Evolutionary conservation across 2,329 filamentous ascomycete species (phyloP).

Genomic region (Sporothrix pallida): DNA sequence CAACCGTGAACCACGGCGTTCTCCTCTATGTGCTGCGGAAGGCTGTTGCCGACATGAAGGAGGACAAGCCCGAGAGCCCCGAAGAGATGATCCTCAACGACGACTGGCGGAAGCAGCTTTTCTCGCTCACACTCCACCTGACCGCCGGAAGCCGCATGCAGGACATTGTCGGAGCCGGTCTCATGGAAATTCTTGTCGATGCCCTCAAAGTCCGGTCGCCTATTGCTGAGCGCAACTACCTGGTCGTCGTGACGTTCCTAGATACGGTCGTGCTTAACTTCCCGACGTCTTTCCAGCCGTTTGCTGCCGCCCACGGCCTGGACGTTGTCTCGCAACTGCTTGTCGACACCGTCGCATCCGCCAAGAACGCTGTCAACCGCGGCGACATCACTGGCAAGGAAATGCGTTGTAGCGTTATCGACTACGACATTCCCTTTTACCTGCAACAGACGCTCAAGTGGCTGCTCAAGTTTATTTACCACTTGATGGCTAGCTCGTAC

Average conservation of each 20-base stretch:
- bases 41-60: constrained; percentile 80
- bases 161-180: constrained; percentile 84
- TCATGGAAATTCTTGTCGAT: constrained; percentile 89
- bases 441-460: constrained; percentile 93
- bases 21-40: constrained; percentile 92
- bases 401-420: constrained; percentile 78
- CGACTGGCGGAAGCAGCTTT: constrained; percentile 88
- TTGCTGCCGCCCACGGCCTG: constrained; percentile 82
- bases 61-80: constrained; percentile 61
- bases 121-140: constrained; percentile 84
- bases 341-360: constrained; percentile 74
- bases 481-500: constrained; percentile 83
- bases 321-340: constrained; percentile 90
- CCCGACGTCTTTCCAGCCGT: constrained; percentile 79
- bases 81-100: constrained; percentile 71
- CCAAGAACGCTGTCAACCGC: constrained; percentile 68
- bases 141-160: constrained; percentile 75
- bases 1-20: constrained; percentile 95
- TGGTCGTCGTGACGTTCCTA: constrained; percentile 83
- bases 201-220: constrained; percentile 81
- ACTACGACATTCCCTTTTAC: constrained; percentile 92
- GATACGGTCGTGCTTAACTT: constrained; percentile 87
- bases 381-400: constrained; percentile 74
- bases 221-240: constrained; percentile 82
- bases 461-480: constrained; percentile 94